Evolutionary conservation across 306 rosid species (phyloP).

Genomic region (Morella rubra): DNA sequence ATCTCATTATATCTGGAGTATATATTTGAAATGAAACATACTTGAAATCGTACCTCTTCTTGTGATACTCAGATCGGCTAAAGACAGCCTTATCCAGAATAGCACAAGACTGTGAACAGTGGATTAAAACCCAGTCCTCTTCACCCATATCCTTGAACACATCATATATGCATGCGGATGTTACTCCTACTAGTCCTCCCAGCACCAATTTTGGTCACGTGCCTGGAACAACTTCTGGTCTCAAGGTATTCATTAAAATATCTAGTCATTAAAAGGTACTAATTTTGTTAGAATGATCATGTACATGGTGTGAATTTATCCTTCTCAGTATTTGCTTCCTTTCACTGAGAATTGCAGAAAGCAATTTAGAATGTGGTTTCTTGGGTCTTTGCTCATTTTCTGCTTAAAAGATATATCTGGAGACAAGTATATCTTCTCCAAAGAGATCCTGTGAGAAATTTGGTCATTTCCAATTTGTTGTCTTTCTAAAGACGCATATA

Average conservation of each 20-base stretch:
- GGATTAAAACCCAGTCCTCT: slow-evolving; percentile 60
- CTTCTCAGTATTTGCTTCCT: neutral
- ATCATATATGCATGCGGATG: slow-evolving; percentile 56
- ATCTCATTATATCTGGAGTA: slow-evolving; percentile 4
- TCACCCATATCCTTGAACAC: slow-evolving; percentile 56
- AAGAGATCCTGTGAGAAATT: neutral
- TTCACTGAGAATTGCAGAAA: neutral
- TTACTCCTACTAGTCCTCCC: slow-evolving; percentile 66
- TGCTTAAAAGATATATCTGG: neutral
- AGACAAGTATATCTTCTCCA: neutral
- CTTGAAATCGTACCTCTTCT: slow-evolving; percentile 29
- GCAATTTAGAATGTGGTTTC: neutral
- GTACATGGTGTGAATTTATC: neutral
- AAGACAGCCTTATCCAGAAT: slow-evolving; percentile 83
- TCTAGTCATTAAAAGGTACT: neutral
- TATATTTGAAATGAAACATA: slow-evolving; percentile 28
- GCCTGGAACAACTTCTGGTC: slow-evolving; percentile 60
- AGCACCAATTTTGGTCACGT: slow-evolving; percentile 48
- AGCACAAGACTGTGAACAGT: slow-evolving; percentile 83
- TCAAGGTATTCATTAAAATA: slow-evolving; percentile 58
- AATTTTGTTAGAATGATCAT: neutral
- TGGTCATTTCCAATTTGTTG: neutral
- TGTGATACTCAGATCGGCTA: slow-evolving; percentile 69
- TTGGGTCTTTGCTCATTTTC: neutral
- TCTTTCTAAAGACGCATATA: neutral